Evolutionary conservation across 2,329 filamentous ascomycete species (phyloP).

Genomic region (Microcyclosporella mali): DNA sequence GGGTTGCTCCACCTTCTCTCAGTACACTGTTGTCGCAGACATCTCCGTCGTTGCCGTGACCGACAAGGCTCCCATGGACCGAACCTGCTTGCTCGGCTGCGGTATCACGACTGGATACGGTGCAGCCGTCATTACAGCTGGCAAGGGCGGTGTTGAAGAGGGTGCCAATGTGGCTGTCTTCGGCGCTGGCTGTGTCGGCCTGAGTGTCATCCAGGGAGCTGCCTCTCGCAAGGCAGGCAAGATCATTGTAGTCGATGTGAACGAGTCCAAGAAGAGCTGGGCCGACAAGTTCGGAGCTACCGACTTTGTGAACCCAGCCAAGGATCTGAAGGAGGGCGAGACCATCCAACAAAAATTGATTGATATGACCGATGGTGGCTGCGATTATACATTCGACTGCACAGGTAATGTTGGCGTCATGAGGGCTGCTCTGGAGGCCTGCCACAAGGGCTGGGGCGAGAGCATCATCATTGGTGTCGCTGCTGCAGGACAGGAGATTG

Average conservation of each 20-base stretch:
- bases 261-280: conserved; percentile 88
- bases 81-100: conserved; percentile 90
- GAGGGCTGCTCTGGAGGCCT: conserved; percentile 91
- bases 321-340: conserved; percentile 55
- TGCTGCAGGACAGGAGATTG: conserved; percentile 91
- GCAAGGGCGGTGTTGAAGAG: conserved; percentile 62
- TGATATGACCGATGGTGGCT: conserved; percentile 96
- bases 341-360: conserved; percentile 86
- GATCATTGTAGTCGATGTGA: conserved; percentile 76
- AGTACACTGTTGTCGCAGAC: conserved; percentile 97
- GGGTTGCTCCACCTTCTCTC: conserved; percentile 97
- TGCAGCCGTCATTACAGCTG: conserved; percentile 86
- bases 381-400: conserved; percentile 99
- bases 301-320: conserved; percentile 89
- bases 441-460: conserved; percentile 99
- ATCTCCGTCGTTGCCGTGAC: conserved; percentile 96
- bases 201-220: conserved; percentile 91
- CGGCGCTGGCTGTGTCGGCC: conserved; percentile 89
- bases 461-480: conserved; percentile 97
- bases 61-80: conserved; percentile 85
- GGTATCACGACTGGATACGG: conserved; percentile 99
- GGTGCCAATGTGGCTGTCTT: conserved; percentile 88
- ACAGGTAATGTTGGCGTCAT: conserved; percentile 95
- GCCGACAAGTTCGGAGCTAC: conserved; percentile 90
- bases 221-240: conserved; percentile 73